phyloP scores from a whole-genome alignment of 805 yeast genomes.

The Myxozyma sirexii region DNA sequence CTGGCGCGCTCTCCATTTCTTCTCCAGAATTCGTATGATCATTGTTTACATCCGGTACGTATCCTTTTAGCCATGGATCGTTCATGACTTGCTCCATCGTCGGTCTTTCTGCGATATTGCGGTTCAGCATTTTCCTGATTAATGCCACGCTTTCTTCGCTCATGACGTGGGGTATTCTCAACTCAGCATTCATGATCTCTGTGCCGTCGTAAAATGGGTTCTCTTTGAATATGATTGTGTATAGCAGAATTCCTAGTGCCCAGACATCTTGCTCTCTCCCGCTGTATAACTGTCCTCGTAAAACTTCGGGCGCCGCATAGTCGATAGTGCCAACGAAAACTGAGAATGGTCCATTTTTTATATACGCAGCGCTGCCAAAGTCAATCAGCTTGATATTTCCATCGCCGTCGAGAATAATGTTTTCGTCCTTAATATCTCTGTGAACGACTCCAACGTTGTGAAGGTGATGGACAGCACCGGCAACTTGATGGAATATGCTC shows the following conservation, averaged over 20 bases:
- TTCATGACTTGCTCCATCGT: conserved; percentile 68
- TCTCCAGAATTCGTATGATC: not conserved
- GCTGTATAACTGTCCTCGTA: conserved; percentile 82
- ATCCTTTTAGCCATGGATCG: conserved; percentile 65
- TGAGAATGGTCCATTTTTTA: conserved; percentile 90
- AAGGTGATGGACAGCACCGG: conserved; percentile 75
- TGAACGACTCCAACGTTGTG: conserved; percentile 89
- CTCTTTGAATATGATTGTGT: conserved; percentile 88
- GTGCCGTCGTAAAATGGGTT: conserved; percentile 95
- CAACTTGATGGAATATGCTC: conserved; percentile 76
- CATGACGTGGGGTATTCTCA: conserved; percentile 65
- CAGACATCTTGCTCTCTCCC: conserved; percentile 96
- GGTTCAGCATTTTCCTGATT: conserved; percentile 66
- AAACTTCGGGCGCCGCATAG: conserved; percentile 96
- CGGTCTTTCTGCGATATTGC: conserved; percentile 69
- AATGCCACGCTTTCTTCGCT: conserved; percentile 65
- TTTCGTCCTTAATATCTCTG: conserved; percentile 94
- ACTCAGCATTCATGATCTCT: conserved; percentile 89
- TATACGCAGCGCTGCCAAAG: conserved; percentile 93
- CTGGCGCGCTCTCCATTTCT: not conserved
- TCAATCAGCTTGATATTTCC: conserved; percentile 86
- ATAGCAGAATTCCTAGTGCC: conserved; percentile 91
- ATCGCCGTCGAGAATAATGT: conserved; percentile 76
- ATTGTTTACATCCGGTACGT: not conserved
- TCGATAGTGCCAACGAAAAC: conserved; percentile 97